A percentile compares a stretch with the other conserved stretches of the same genome.
Evolutionary conservation across 257 asterid genomes (phyloP).

Genomic region (Solanum chiquidenum): DNA sequence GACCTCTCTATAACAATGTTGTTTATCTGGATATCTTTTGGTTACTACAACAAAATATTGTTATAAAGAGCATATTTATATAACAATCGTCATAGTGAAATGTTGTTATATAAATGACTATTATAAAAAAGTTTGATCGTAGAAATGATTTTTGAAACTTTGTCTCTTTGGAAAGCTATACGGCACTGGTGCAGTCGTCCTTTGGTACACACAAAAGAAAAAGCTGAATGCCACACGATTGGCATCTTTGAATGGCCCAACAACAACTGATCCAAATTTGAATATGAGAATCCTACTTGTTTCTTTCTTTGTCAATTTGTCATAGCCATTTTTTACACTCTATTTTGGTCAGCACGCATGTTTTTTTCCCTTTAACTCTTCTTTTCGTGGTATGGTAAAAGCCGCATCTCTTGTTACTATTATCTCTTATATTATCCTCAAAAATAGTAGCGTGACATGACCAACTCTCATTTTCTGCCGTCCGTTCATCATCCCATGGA

Average conservation of each 20-base stretch:
- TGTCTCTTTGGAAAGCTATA: background rate
- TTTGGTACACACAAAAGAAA: background rate
- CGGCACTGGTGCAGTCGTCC: background rate
- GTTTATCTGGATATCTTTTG: background rate
- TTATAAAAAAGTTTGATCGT: background rate
- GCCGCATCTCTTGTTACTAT: slow-evolving; percentile 14
- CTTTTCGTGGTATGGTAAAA: slow-evolving; percentile 23
- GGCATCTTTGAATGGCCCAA: slow-evolving; percentile 36
- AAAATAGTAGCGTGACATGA: background rate
- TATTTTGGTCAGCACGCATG: slow-evolving; percentile 22
- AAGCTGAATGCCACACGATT: slow-evolving; percentile 42
- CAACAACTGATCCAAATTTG: background rate
- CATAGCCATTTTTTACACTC: background rate
- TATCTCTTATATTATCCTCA: background rate
- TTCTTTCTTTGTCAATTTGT: background rate
- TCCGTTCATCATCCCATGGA: slow-evolving; percentile 6
- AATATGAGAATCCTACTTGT: slow-evolving; percentile 4
- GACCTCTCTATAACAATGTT: background rate
- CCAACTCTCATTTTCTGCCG: slow-evolving; percentile 7
- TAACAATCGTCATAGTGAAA: background rate
- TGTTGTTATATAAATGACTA: background rate
- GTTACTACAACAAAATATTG: background rate
- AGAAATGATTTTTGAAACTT: background rate
- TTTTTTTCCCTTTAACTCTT: background rate
- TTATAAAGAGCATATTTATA: background rate